Conservation (phyloP, 768 basidiomycete species). For the Tricholoma bakamatsutake region DNA sequence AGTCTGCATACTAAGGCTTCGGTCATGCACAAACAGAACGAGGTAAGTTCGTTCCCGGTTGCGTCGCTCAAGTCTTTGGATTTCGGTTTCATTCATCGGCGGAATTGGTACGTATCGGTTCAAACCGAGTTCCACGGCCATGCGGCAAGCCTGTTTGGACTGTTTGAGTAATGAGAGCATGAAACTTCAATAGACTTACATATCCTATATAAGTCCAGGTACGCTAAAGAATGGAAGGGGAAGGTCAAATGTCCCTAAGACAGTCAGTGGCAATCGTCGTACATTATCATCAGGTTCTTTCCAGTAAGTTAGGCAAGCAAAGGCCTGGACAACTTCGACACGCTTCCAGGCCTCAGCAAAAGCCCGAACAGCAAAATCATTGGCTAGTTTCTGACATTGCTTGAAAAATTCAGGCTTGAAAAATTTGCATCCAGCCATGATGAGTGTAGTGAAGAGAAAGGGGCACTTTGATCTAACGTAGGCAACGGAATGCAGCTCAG, state of each 20-base stretch:
- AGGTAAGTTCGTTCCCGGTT: constrained; percentile 85
- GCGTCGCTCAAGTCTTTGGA: constrained; percentile 67
- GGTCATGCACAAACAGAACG: constrained; percentile 81
- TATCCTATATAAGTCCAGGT: constrained; percentile 89
- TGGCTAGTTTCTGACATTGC: constrained; percentile 63
- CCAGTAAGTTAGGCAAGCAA: constrained; percentile 88
- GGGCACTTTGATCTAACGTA: constrained; percentile 80
- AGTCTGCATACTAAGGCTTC: constrained; percentile 81
- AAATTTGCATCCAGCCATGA: constrained; percentile 84
- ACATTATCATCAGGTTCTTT: constrained; percentile 83
- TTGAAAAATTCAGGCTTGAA: constrained; percentile 66
- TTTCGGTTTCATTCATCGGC: constrained; percentile 53
- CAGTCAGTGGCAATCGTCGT: constrained; percentile 18
- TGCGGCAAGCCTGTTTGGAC: constrained; percentile 62
- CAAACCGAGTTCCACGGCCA: constrained; percentile 80
- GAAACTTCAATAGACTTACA: constrained; percentile 34
- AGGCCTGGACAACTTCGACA: constrained; percentile 85
- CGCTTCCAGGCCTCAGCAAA: constrained; percentile 76
- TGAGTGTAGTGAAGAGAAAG: constrained; percentile 78
- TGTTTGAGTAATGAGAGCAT: background rate
- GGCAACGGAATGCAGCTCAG: constrained; percentile 69
- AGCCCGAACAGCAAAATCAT: constrained; percentile 70
- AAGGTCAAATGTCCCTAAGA: constrained; percentile 11
- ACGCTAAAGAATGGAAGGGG: constrained; percentile 37
- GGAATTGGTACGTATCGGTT: constrained; percentile 61